Percentiles rank a stretch among this genome's conserved stretches.
Conservation (phyloP, 2,329 filamentous ascomycete species). For the Alternaria panax region DNA sequence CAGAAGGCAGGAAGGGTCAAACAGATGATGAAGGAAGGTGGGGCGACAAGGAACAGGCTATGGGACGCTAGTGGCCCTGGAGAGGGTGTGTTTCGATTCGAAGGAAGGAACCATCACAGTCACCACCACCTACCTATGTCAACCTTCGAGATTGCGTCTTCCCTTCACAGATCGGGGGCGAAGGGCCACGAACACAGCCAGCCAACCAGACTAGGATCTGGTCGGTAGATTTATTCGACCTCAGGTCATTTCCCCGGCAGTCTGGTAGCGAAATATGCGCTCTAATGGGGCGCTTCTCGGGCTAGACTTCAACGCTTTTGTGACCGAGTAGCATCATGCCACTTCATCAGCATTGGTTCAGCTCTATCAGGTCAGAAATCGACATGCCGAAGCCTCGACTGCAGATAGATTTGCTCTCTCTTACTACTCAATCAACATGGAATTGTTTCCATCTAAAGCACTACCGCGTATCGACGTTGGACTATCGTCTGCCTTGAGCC, state of each 20-base stretch:
- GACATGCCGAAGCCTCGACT: constrained; percentile 6
- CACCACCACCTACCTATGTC: constrained; percentile 18
- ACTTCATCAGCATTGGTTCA: constrained; percentile 3
- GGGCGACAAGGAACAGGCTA: constrained; percentile 3
- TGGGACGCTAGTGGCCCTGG: constrained; percentile 1
- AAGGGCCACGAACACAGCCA: constrained; percentile 14
- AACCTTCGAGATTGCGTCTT: constrained; percentile 2
- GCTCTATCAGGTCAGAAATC: constrained; percentile 2
- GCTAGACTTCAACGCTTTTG: constrained; percentile 22
- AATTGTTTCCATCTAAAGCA: background rate
- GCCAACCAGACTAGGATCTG: constrained; percentile 11
- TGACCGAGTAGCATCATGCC: constrained; percentile 14
- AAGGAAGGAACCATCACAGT: constrained; percentile 4
- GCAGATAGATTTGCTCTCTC: background rate
- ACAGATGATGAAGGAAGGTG: background rate
- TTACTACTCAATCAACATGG: background rate
- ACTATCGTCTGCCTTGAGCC: constrained; percentile 24
- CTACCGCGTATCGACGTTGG: constrained; percentile 18
- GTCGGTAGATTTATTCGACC: constrained; percentile 28
- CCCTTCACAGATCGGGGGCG: constrained; percentile 3
- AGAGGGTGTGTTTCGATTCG: background rate
- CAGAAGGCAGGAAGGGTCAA: background rate
- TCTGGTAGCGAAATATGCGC: constrained; percentile 42
- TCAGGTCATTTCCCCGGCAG: constrained; percentile 39
- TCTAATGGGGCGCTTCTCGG: constrained; percentile 32